Percentiles rank a stretch among this genome's conserved stretches.
Conservation (phyloP, 1,139 yeast genomes). For the Suhomyces wounanorum region DNA sequence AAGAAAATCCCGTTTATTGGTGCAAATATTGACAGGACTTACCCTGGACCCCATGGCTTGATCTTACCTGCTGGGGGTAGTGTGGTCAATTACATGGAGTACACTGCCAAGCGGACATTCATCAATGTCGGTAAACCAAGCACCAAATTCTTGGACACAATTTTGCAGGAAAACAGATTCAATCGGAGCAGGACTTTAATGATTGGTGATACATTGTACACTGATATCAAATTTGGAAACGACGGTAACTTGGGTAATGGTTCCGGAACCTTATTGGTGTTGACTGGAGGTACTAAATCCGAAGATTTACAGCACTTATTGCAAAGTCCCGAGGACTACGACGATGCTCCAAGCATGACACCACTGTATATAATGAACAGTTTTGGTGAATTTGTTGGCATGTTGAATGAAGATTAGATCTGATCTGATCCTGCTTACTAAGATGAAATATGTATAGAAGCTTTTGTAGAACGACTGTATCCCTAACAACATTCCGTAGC, state of each 20-base stretch:
- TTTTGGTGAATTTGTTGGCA: constrained; percentile 29
- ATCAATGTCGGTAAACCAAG: constrained; percentile 46
- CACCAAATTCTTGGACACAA: constrained; percentile 31
- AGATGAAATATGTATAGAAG: background rate
- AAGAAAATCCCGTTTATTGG: constrained; percentile 42
- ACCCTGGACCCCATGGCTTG: constrained; percentile 43
- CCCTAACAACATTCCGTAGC: no score
- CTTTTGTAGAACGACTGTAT: background rate
- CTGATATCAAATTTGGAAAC: constrained; percentile 47
- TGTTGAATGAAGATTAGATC: constrained; percentile 10
- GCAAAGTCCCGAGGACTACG: constrained; percentile 13
- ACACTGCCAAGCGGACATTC: constrained; percentile 36
- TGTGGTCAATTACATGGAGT: constrained; percentile 42
- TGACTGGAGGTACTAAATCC: constrained; percentile 39
- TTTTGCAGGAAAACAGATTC: constrained; percentile 30
- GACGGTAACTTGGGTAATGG: constrained; percentile 38
- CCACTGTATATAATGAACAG: constrained; percentile 37
- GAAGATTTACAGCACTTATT: constrained; percentile 26
- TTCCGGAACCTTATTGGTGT: constrained; percentile 36
- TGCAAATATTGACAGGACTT: constrained; percentile 42
- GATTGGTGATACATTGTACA: constrained; percentile 48
- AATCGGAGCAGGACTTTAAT: constrained; percentile 33
- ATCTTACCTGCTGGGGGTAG: constrained; percentile 47
- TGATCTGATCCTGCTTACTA: background rate
- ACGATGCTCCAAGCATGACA: constrained; percentile 23